These are phyloP conservation scores for Pseudopyricularia cyperi DNA, from an alignment of 2,329 filamentous ascomycete species.

Conservation along the genomic window DNA sequence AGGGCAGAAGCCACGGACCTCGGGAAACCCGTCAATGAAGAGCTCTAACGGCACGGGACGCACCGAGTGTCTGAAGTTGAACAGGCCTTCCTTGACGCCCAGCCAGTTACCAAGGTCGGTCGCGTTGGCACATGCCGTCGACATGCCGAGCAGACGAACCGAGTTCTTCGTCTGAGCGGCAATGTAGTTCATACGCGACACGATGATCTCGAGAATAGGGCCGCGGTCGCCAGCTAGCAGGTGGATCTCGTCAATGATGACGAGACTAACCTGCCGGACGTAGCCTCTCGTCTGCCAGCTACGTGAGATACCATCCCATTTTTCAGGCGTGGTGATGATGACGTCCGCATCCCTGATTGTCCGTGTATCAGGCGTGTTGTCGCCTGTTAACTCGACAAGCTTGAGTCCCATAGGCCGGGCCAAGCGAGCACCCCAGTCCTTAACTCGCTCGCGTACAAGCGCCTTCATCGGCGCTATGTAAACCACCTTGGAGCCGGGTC, in stretches of 20 bases:
- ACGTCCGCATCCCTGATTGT: slow-evolving; percentile 94
- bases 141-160: slow-evolving; percentile 94
- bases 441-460: slow-evolving; percentile 86
- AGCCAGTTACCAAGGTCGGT: slow-evolving; percentile 92
- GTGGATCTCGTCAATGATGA: slow-evolving; percentile 98
- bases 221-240: slow-evolving; percentile 91
- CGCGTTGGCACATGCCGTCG: slow-evolving; percentile 93
- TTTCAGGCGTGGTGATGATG: slow-evolving; percentile 98
- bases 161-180: slow-evolving; percentile 83
- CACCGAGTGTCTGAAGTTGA: slow-evolving; percentile 96
- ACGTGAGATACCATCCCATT: slow-evolving; percentile 98
- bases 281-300: slow-evolving; percentile 98
- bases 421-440: slow-evolving; percentile 81
- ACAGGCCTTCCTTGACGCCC: slow-evolving; percentile 86
- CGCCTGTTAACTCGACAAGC: slow-evolving; percentile 82
- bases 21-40: slow-evolving; percentile 94
- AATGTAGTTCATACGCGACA: slow-evolving; percentile 93
- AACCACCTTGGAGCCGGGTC: slow-evolving; percentile 90
- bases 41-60: slow-evolving; percentile 91
- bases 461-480: slow-evolving; percentile 99
- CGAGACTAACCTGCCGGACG: slow-evolving; percentile 83
- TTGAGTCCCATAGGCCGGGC: slow-evolving; percentile 74
- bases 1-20: slow-evolving; percentile 88
- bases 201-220: slow-evolving; percentile 96
- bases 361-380: slow-evolving; percentile 93